Conservation (phyloP, 805 yeast species). For the Kuraishia capsulata region DNA sequence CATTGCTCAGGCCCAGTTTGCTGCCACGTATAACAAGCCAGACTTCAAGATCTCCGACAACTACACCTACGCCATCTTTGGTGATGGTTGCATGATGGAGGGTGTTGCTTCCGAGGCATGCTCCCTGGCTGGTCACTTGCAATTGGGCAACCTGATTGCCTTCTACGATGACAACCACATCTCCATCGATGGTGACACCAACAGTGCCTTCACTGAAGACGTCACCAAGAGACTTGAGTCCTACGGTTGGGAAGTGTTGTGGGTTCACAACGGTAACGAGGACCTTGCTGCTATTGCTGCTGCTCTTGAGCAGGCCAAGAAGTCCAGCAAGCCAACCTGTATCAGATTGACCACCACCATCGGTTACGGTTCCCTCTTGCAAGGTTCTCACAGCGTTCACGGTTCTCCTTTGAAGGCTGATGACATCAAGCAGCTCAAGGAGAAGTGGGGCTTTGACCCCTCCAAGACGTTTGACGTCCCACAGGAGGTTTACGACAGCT, state of each 20-base stretch:
- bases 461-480: slow-evolving; percentile 72
- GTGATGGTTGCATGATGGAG: slow-evolving; percentile 98
- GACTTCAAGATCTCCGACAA: slow-evolving; percentile 62
- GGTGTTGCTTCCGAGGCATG: slow-evolving; percentile 94
- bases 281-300: slow-evolving; percentile 62
- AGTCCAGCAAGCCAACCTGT: slow-evolving; percentile 80
- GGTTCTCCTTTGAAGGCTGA: slow-evolving; percentile 95
- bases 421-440: slow-evolving; percentile 81
- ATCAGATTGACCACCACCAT: slow-evolving; percentile 85
- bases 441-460: slow-evolving; percentile 82
- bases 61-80: slow-evolving; percentile 72
- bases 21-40: slow-evolving; percentile 91
- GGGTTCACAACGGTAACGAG: slow-evolving; percentile 73
- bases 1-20: slow-evolving; percentile 84
- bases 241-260: slow-evolving; percentile 87
- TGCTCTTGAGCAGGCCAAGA: slow-evolving; percentile 79
- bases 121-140: slow-evolving; percentile 93
- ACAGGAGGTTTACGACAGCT: slow-evolving; percentile 69
- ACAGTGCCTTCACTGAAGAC: slow-evolving; percentile 88
- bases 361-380: slow-evolving; percentile 82
- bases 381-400: slow-evolving; percentile 89
- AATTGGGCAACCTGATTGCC: slow-evolving; percentile 87
- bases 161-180: slow-evolving; percentile 96
- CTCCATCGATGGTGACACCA: slow-evolving; percentile 92
- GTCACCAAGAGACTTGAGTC: slow-evolving; percentile 78